Percentiles rank a stretch among this genome's conserved stretches.
Conservation (phyloP, 768 basidiomycete species). For the Boletellus sp. region DNA sequence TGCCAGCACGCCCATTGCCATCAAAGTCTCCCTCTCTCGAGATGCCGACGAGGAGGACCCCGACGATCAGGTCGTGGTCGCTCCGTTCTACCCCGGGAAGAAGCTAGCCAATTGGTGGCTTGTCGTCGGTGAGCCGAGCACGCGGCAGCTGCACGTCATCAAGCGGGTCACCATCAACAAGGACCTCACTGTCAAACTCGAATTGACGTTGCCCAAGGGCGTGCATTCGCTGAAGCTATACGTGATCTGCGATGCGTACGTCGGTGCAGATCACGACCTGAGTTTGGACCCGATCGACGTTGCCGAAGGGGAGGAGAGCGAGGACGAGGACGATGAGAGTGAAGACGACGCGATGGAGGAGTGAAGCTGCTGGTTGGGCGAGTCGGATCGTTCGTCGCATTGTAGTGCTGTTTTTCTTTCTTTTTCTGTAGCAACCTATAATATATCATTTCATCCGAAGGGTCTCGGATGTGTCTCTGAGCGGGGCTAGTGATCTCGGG, state of each 20-base stretch:
- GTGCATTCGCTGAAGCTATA: conserved; percentile 78
- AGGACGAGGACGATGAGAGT: conserved; percentile 65
- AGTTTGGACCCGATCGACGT: conserved; percentile 79
- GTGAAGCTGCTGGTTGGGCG: conserved; percentile 22
- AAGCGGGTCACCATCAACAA: conserved; percentile 82
- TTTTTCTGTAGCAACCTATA: too few species aligned
- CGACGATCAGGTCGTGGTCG: conserved; percentile 81
- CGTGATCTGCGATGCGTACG: conserved; percentile 90
- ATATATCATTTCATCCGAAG: too few species aligned
- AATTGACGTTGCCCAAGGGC: conserved; percentile 86
- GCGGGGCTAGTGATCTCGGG: too few species aligned
- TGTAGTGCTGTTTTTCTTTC: too few species aligned
- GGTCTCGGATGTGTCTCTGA: too few species aligned
- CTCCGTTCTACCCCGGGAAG: conserved; percentile 86
- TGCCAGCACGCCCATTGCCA: conserved; percentile 76
- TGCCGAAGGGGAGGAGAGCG: conserved; percentile 86
- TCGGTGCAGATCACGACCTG: conserved; percentile 91
- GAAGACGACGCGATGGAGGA: conserved; percentile 59
- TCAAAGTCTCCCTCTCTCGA: conserved; percentile 75
- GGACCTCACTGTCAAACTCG: conserved; percentile 77
- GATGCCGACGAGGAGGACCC: conserved; percentile 78
- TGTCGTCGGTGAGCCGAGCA: conserved; percentile 80
- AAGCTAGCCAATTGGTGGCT: conserved; percentile 98
- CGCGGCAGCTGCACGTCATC: conserved; percentile 76
- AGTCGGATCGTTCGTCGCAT: too few species aligned